Base-by-base conservation (phyloP, 768 basidiomycete species). In the Lepiota brunneoincarnata region DNA sequence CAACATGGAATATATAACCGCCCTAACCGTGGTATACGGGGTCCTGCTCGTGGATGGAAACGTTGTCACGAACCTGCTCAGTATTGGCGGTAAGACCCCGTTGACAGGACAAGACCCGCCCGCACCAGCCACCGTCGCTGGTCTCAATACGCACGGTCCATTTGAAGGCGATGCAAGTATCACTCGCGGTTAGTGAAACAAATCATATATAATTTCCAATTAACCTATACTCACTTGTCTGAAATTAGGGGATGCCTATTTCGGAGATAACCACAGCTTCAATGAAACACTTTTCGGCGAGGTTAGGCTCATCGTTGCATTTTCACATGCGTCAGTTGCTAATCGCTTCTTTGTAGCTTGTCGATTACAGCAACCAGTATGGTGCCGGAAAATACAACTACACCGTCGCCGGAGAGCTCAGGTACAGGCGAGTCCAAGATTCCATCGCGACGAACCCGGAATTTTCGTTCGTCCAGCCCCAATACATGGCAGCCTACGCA, bases 201-300 rank as follows among this genome's bases (percentile, higher is more conserved):
- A n/a, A n/a, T n/a, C n/a, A n/a, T n/a, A n/a, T n/a, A n/a, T n/a
- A n/a, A n/a, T n/a, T n/a, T n/a, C 7, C 3, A 4, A 18, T 49
- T 7, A 31, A 15, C 9, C 11, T 11, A 20, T 28, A 5, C n/a
- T 28, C 12, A 42, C 28, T 18, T 31, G n/a, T 17, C 15, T 43
- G 28, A 14, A 40, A n/a, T 21, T 24, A 54, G 50, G 26, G n/a
- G 59, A n/a, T n/a, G n/a, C n/a, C n/a, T n/a, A n/a, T n/a, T n/a
- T n/a, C n/a, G 62, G 59, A 10, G 62, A 61, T 37, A 57, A 61
- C 34, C 47, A 54, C 47, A 58, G 51, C 43, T 63, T 63, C 51
- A 59, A 61, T 35, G 58, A 59, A 45, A 59, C 56, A 2, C 56
- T 59, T 1, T 61, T 63, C 49, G 51, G 61, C 11, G 36, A 60